Evolutionary conservation across 805 yeast genomes (phyloP).

Genomic region (Pichia insulana): DNA sequence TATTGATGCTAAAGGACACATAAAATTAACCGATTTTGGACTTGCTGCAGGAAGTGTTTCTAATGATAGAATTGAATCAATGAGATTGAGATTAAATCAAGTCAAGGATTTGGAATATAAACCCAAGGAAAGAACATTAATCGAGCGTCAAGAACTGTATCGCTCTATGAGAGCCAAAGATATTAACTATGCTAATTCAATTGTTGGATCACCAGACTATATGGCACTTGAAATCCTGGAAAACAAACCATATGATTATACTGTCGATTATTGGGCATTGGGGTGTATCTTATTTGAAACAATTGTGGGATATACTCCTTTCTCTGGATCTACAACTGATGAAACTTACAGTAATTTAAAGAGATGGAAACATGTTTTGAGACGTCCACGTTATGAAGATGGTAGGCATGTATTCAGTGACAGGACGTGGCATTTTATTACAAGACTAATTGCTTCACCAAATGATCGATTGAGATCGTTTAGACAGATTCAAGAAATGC

Average conservation of each 20-base stretch:
- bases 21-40: constrained; percentile 93
- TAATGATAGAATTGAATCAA: constrained; percentile 84
- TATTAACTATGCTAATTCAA: constrained; percentile 83
- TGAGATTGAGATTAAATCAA: constrained; percentile 56
- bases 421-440: constrained; percentile 88
- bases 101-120: constrained; percentile 71
- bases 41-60: constrained; percentile 95
- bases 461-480: constrained; percentile 65
- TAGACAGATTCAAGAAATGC: constrained; percentile 69
- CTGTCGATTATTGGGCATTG: constrained; percentile 97
- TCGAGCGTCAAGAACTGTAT: constrained; percentile 82
- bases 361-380: constrained; percentile 81
- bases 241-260: constrained; percentile 87
- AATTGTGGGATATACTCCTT: constrained; percentile 94
- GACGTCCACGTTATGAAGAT: constrained; percentile 86
- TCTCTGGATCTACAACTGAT: constrained; percentile 86
- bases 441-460: constrained; percentile 73
- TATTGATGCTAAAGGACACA: constrained; percentile 85
- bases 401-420: constrained; percentile 91
- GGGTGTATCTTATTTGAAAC: constrained; percentile 97
- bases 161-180: constrained; percentile 70
- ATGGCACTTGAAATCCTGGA: constrained; percentile 97
- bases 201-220: constrained; percentile 97
- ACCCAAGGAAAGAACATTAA: constrained; percentile 61
- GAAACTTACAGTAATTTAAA: constrained; percentile 92